Percentiles rank a stretch among this genome's conserved stretches.
Conservation (phyloP, 805 yeast species). For the Candida stauntonica region DNA sequence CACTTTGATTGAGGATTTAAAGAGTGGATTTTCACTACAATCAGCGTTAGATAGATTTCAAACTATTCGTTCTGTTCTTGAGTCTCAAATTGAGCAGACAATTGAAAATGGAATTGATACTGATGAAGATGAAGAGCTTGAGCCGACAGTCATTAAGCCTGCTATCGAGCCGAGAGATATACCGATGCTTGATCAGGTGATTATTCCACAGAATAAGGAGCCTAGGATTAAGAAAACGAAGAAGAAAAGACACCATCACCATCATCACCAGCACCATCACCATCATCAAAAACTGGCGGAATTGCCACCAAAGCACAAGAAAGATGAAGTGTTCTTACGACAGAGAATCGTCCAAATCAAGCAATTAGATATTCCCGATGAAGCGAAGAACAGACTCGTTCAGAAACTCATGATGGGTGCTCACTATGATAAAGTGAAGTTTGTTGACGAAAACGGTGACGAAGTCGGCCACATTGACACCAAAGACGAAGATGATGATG, state of each 20-base stretch:
- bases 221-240: constrained; percentile 19
- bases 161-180: constrained; percentile 44
- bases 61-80: constrained; percentile 29
- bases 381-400: constrained; percentile 34
- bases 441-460: constrained; percentile 26
- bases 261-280: constrained; percentile 7
- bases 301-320: constrained; percentile 18
- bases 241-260: constrained; percentile 7
- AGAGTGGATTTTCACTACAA: constrained; percentile 43
- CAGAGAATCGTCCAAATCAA: constrained; percentile 41
- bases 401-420: constrained; percentile 70
- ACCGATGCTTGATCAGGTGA: constrained; percentile 49
- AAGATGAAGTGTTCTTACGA: constrained; percentile 35
- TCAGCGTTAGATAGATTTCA: constrained; percentile 52
- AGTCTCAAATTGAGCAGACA: constrained; percentile 28
- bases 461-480: constrained; percentile 24
- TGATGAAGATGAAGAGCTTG: constrained; percentile 33
- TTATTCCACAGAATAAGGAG: constrained; percentile 42
- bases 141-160: constrained; percentile 50
- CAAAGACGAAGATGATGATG: constrained; percentile 18
- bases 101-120: constrained; percentile 28
- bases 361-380: constrained; percentile 20
- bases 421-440: constrained; percentile 45
- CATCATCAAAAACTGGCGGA: constrained; percentile 12
- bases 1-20: constrained; percentile 32